phyloP scores from a whole-genome alignment of 208 protist species.

The Spongospora subterranea region DNA sequence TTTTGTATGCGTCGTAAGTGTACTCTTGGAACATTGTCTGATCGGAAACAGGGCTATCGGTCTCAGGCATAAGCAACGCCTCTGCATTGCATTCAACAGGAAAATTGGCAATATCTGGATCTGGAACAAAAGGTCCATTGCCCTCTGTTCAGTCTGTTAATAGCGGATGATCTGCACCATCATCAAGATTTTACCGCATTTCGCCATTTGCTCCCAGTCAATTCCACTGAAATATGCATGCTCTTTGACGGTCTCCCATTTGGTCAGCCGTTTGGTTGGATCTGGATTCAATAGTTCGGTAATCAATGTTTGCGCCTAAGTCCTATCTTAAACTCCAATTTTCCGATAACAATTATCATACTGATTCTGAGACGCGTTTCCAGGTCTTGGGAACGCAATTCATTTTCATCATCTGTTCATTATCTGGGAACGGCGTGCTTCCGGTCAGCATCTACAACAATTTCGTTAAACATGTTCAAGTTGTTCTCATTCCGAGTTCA shows the following conservation, averaged over 20 bases:
- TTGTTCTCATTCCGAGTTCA: not conserved
- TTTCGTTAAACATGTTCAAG: not conserved
- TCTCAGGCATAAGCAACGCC: conserved; percentile 17
- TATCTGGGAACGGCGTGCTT: not conserved
- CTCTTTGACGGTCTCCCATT: not conserved
- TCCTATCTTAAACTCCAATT: not conserved
- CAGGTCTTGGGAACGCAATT: conserved; percentile 45
- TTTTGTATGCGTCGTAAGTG: not conserved
- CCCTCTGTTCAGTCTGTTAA: conserved; percentile 13
- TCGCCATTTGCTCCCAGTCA: not conserved
- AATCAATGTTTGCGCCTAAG: conserved; percentile 30
- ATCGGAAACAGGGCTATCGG: conserved; percentile 4
- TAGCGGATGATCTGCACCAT: not conserved
- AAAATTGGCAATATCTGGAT: conserved; percentile 46
- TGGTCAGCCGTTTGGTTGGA: not conserved
- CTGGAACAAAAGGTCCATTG: conserved; percentile 15
- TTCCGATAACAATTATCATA: not conserved
- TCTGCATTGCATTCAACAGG: conserved; percentile 35
- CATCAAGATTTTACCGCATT: not conserved
- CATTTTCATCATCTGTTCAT: not conserved
- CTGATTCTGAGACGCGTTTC: not conserved
- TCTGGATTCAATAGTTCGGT: not conserved
- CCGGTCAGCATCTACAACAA: conserved; percentile 24
- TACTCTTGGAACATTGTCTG: conserved; percentile 41
- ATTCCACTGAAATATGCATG: not conserved